Percentiles rank a stretch among this genome's conserved stretches.
Evolutionary conservation across 495 filamentous ascomycete genomes (phyloP).

Genomic region (Rhypophila decipiens): DNA sequence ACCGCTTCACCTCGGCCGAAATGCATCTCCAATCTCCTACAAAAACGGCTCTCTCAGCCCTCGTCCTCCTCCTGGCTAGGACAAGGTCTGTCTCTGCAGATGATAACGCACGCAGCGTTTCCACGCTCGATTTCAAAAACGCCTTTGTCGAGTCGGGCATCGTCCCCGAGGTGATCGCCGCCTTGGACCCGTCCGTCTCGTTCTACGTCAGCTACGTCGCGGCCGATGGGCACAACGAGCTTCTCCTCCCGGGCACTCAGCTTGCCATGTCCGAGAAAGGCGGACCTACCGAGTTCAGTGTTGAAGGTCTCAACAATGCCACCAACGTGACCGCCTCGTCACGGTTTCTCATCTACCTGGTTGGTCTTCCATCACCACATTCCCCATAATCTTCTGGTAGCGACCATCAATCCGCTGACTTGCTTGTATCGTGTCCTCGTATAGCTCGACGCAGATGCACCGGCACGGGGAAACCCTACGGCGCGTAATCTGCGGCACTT

Average conservation of each 20-base stretch:
- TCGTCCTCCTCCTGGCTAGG: no score
- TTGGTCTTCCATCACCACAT: neutral
- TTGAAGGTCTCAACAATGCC: conserved; percentile 21
- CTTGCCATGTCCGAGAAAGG: conserved; percentile 11
- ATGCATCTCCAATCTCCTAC: no score
- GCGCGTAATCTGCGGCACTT: conserved; percentile 19
- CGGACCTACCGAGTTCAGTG: conserved; percentile 18
- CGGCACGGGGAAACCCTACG: conserved; percentile 12
- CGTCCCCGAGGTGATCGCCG: conserved; percentile 21
- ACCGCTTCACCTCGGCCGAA: no score
- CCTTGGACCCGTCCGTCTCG: conserved; percentile 19
- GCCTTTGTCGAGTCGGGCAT: conserved; percentile 16
- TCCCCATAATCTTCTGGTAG: neutral
- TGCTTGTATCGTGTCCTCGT: neutral
- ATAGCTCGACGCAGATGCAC: conserved; percentile 22
- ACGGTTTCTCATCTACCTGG: conserved; percentile 20
- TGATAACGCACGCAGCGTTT: no score
- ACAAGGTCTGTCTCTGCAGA: no score
- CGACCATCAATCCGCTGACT: neutral
- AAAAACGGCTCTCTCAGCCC: no score
- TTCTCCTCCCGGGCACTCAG: conserved; percentile 12
- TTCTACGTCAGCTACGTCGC: conserved; percentile 19
- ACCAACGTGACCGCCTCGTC: conserved; percentile 15
- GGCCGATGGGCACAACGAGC: conserved; percentile 11
- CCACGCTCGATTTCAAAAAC: conserved; percentile 20